Base-by-base conservation (phyloP, 2,329 filamentous ascomycete species). In the Aspergillus alliaceus region DNA sequence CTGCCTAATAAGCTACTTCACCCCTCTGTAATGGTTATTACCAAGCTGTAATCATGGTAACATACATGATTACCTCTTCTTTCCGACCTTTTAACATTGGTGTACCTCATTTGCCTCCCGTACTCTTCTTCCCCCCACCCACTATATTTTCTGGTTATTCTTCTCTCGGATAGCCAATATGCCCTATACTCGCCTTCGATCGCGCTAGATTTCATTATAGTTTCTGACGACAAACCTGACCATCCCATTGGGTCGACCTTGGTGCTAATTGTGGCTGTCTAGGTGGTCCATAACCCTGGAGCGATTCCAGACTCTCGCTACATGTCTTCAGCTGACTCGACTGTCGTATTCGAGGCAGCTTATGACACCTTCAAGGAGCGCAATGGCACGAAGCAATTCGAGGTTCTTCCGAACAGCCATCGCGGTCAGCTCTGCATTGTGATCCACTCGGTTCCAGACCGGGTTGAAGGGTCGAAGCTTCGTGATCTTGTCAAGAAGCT, bases 281-380 rank as follows among this genome's bases (percentile, higher is more conserved):
- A 77, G 71, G 65, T 79, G 46, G 71, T 80, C 32, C 77, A 79
- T 64, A 81, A 81, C 58, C 79, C 79, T 4, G 79, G 79, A 24
- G 72, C 74, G 6, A 69, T 80, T 14, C 75, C 77, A 3, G 73
- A 75, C 56, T 65, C 70, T 51, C 69, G 67, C 29, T 80, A 77
- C 64, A 69, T 77, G 55, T 61, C 70, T 35, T 69, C 68, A 1
- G 75, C 77, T 27, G 77, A 81, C 67, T 77, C 74, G 59, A 74
- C 78, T 6, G 75, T 80, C 29, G 75, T 78, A 14, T 80, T 81
- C 53, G 79, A 81, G 67, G 74, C 67, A 46, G 69, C 72, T 12
- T 78, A 76, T 58, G 63, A 65, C 20, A 75, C 69, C 20, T 78
- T 76, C 64, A 66, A 72, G 35, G 64, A 71, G 35, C 65, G 72